Base-by-base conservation (phyloP, 306 rosid species). In the Castanea crenata region DNA sequence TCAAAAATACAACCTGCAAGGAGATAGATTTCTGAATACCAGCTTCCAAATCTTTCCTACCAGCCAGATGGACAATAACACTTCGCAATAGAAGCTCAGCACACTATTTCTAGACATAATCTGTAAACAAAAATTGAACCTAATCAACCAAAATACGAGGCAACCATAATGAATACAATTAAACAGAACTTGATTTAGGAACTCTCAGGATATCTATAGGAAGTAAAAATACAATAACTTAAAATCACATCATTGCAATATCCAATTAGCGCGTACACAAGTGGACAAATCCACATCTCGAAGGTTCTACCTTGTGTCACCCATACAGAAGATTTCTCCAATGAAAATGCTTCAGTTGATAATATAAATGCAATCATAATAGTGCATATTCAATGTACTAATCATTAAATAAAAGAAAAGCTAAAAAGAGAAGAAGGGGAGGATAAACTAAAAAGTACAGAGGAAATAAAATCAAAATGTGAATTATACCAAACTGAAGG, bases 61-160 rank as follows among this genome's bases (percentile, higher is more conserved):
- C 83, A 72, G 97, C 83, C 34, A 94, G 82, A 85, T 94, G 87
- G 77, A 94, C 97, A 71, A 91, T 76, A 70, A 92, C 82, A 86
- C 90, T 75, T 46, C 94, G 94, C 81, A 92, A 85, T 64, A 94
- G 88, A 68, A 94, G 91, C 89, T 94, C 98, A 21, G 98, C 94
- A 61, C 54, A 88, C 87, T 80, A 94, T 85, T 84, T 94, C 97
- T 86, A 89, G 94, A 84, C 96, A 94, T 79, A 94, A 91, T 83
- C 97, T 94, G 97, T 29, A 83, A 83, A 61, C 15, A 85, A 51
- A 76, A 70, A 15, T 49, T 55, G 58, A 58, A 41, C n/a, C 62
- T 25, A 55, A 49, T 18, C 21, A 54, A 84, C 25, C 23, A 67
- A 46, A 51, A 23, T 38, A 51, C 55, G 56, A 38, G 31, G 4